A percentile compares a stretch with the other conserved stretches of the same genome.
Conservation (phyloP, 1,284 basidiomycete species). For the Chiua sp. region DNA sequence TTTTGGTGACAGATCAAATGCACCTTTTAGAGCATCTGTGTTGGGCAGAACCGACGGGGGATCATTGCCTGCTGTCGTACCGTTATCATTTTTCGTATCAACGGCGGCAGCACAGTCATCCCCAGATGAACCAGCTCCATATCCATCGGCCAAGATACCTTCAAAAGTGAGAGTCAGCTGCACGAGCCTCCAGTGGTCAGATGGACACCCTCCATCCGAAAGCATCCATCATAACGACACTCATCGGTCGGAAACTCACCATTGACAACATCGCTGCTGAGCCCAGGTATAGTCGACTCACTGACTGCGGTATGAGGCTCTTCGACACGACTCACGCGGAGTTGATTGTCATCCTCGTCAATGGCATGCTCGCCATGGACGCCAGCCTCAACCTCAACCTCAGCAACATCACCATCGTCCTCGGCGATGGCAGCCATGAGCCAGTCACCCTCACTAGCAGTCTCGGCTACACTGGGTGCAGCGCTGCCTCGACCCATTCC, state of each 20-base stretch:
- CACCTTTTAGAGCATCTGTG: constrained; percentile 10
- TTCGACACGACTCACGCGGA: constrained; percentile 52
- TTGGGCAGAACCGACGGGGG: constrained; percentile 17
- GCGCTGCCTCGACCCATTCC: constrained; percentile 65
- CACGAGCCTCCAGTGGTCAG: constrained; percentile 25
- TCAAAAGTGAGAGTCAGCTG: constrained; percentile 32
- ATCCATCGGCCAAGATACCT: constrained; percentile 33
- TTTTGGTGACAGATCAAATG: constrained; percentile 14
- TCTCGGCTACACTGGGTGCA: constrained; percentile 71
- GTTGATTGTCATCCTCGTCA: constrained; percentile 51
- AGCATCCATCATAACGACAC: constrained; percentile 35
- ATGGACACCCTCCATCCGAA: constrained; percentile 35
- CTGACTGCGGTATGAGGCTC: constrained; percentile 43
- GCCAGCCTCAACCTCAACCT: constrained; percentile 48
- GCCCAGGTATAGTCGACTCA: constrained; percentile 40
- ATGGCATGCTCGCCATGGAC: constrained; percentile 21
- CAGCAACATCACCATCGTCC: constrained; percentile 53
- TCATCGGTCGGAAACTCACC: constrained; percentile 48
- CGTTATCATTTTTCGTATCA: constrained; percentile 14
- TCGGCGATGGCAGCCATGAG: constrained; percentile 83
- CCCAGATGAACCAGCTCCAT: constrained; percentile 23
- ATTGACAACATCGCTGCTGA: constrained; percentile 45
- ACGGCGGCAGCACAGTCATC: constrained; percentile 15
- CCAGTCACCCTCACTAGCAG: constrained; percentile 79
- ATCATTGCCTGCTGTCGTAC: constrained; percentile 12